phyloP scores from a whole-genome alignment of 805 yeast species.

The Metschnikowia cerradonensis region DNA sequence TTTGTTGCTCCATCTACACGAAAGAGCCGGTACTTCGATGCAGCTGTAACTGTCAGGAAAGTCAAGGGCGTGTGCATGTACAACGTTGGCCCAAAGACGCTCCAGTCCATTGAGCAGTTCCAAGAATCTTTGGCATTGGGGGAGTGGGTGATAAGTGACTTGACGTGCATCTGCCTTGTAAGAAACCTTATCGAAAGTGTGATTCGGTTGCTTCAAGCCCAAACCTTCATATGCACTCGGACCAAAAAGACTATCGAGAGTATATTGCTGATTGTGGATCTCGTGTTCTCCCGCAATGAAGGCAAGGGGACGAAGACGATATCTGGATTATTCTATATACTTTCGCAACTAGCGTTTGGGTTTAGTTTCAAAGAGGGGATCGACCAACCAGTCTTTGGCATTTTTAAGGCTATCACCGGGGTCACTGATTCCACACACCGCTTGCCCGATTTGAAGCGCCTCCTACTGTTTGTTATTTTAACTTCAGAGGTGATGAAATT shows the following conservation, averaged over 20 bases:
- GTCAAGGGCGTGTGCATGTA: constrained; percentile 8
- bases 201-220: constrained; percentile 1
- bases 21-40: constrained; percentile 5
- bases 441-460: neutral
- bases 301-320: neutral
- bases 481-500: constrained; percentile 8
- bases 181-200: constrained; percentile 8
- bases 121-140: neutral
- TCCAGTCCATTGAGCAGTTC: constrained; percentile 3
- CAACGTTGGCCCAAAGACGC: constrained; percentile 3
- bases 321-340: constrained; percentile 8
- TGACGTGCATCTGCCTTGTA: neutral
- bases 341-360: constrained; percentile 14
- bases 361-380: constrained; percentile 9
- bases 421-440: constrained; percentile 2
- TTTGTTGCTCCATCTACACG: constrained; percentile 5
- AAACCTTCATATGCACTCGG: neutral
- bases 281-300: constrained; percentile 5
- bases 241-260: neutral
- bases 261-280: constrained; percentile 2
- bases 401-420: constrained; percentile 8
- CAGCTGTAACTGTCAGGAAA: constrained; percentile 2
- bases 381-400: neutral
- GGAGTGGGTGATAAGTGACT: constrained; percentile 3
- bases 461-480: constrained; percentile 4